phyloP scores from a whole-genome alignment of 2,329 filamentous ascomycete genomes.

The Colletotrichum karsti region DNA sequence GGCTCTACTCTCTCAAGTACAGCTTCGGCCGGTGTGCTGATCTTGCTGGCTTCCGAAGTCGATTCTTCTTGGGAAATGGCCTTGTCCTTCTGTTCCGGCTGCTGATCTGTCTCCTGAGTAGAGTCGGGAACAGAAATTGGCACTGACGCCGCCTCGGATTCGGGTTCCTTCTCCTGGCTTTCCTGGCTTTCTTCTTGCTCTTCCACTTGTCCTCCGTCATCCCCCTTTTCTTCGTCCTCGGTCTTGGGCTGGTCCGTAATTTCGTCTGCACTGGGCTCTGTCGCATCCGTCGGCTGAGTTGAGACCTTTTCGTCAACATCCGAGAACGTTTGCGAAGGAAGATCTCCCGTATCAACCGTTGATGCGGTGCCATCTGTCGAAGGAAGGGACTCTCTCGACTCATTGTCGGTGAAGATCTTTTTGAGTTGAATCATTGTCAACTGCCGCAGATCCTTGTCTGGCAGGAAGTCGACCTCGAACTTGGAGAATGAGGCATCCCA shows the following conservation, averaged over 20 bases:
- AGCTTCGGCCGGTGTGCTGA: slow-evolving; percentile 39
- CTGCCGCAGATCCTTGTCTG: slow-evolving; percentile 94
- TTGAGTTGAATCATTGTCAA: slow-evolving; percentile 91
- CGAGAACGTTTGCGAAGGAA: slow-evolving; percentile 52
- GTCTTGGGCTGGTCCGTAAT: slow-evolving; percentile 37
- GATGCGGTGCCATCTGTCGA: slow-evolving; percentile 74
- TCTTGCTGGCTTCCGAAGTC: slow-evolving; percentile 40
- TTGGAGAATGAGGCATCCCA: slow-evolving; percentile 93
- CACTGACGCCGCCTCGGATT: not conserved
- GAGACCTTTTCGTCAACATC: slow-evolving; percentile 55
- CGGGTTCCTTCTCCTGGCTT: not conserved
- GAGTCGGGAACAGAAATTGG: not conserved
- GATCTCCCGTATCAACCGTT: slow-evolving; percentile 58
- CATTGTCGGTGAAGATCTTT: slow-evolving; percentile 93
- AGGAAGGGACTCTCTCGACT: slow-evolving; percentile 78
- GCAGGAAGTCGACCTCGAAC: slow-evolving; percentile 93
- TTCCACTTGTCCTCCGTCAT: not conserved
- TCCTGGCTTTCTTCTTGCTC: not conserved
- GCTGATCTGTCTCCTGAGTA: not conserved
- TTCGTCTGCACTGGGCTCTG: slow-evolving; percentile 41
- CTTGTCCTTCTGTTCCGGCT: slow-evolving; percentile 3
- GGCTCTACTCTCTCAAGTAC: slow-evolving; percentile 58
- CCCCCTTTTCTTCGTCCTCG: slow-evolving; percentile 15
- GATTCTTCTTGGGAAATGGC: slow-evolving; percentile 29
- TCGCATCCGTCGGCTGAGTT: slow-evolving; percentile 51